Percentiles rank a stretch among this genome's conserved stretches.
phyloP scores from a whole-genome alignment of 1,284 basidiomycete genomes.

The Austroboletus sp. region DNA sequence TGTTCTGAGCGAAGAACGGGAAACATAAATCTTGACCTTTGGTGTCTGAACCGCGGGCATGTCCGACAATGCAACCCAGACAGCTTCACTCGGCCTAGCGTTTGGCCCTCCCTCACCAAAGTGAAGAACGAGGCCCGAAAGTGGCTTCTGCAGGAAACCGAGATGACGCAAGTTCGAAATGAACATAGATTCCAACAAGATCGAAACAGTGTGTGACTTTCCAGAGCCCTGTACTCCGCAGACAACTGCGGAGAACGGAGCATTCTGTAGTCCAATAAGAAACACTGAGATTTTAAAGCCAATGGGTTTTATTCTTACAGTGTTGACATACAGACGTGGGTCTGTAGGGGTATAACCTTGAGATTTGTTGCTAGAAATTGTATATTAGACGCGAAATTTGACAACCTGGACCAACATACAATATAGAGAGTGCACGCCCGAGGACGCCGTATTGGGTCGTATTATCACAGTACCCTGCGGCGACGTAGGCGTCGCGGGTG shows the following conservation, averaged over 20 bases:
- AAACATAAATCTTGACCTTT: constrained; percentile 53
- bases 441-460: constrained; percentile 53
- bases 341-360: constrained; percentile 34
- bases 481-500: constrained; percentile 46
- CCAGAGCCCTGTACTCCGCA: constrained; percentile 65
- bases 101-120: constrained; percentile 58
- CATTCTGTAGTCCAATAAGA: constrained; percentile 37
- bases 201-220: constrained; percentile 63
- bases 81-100: constrained; percentile 57
- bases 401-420: constrained; percentile 32
- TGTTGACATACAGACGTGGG: constrained; percentile 54
- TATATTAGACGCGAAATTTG: background rate
- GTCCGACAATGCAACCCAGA: constrained; percentile 47
- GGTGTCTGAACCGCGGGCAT: constrained; percentile 39
- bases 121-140: constrained; percentile 60
- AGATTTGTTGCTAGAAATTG: constrained; percentile 26
- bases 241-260: constrained; percentile 53
- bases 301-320: constrained; percentile 34
- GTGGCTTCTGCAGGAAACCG: constrained; percentile 47
- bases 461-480: constrained; percentile 29
- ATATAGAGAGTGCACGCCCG: constrained; percentile 41
- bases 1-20: constrained; percentile 53
- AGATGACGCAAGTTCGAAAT: constrained; percentile 43
- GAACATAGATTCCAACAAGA: constrained; percentile 61
- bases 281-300: background rate